phyloP scores from a whole-genome alignment of 192 early-diverging fungal genomes.

The Glomus cerebriforme region DNA sequence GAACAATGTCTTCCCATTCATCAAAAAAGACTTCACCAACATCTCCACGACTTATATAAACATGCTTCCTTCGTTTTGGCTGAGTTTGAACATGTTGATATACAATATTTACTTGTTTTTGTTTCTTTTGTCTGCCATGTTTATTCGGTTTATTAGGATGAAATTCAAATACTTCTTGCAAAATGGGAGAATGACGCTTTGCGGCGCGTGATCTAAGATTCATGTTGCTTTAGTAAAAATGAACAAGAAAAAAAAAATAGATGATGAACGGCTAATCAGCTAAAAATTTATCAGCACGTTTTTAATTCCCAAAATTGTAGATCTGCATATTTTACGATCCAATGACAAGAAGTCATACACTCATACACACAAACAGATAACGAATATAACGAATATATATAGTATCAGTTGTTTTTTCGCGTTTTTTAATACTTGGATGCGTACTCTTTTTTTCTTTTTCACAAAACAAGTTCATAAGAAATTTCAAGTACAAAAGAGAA shows the following conservation, averaged over 20 bases:
- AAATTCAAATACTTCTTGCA: neutral
- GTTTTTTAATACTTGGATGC: neutral
- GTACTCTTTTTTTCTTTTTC: neutral
- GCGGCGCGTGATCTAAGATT: neutral
- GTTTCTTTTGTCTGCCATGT: neutral
- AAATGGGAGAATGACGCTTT: neutral
- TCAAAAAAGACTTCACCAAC: conserved; percentile 17
- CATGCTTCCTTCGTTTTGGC: conserved; percentile 1
- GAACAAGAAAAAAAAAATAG: no score
- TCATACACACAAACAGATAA: neutral
- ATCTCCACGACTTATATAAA: conserved; percentile 13
- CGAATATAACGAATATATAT: neutral
- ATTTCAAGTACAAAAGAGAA: neutral
- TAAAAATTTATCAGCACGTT: neutral
- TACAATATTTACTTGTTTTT: neutral
- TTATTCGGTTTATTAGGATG: neutral
- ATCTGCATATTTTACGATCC: neutral
- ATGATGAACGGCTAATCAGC: no score
- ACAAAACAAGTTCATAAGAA: neutral
- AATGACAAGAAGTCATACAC: neutral
- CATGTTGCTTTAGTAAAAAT: neutral
- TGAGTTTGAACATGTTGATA: neutral
- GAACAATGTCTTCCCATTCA: conserved; percentile 9
- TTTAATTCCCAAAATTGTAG: neutral
- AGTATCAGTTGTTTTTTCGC: neutral